These are phyloP conservation scores for Plasmodium vivax DNA, from an alignment of 169 alveolate genomes.

Conservation along the genomic window DNA sequence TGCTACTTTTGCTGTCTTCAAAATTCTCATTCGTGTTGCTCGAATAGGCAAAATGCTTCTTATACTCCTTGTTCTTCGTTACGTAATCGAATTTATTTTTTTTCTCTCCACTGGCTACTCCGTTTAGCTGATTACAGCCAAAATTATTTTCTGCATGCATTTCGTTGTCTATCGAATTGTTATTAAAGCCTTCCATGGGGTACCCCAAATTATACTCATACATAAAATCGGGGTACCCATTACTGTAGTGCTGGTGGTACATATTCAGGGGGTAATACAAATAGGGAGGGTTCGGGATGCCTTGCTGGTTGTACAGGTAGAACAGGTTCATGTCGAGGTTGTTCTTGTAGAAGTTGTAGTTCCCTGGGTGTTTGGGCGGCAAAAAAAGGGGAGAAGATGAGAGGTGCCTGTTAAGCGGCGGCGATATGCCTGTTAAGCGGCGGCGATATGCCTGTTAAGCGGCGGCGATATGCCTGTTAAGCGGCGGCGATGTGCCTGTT, in stretches of 20 bases:
- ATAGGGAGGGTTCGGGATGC: constrained; percentile 14
- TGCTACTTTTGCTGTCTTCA: constrained; percentile 44
- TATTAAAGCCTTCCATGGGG: constrained; percentile 24
- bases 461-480: neutral
- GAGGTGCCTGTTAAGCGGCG: neutral
- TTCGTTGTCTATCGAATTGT: neutral
- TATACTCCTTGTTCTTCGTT: constrained; percentile 36
- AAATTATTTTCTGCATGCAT: constrained; percentile 28
- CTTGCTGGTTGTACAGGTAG: constrained; percentile 42
- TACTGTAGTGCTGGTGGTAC: constrained; percentile 4
- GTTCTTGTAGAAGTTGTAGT: constrained; percentile 46
- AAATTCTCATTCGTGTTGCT: constrained; percentile 14
- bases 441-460: neutral
- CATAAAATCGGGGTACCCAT: constrained; percentile 37
- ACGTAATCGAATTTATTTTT: constrained; percentile 41
- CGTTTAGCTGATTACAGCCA: constrained; percentile 14
- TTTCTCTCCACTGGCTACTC: neutral
- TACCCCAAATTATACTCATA: constrained; percentile 31
- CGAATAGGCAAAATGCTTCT: constrained; percentile 9
- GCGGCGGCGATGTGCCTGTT: neutral
- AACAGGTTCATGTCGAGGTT: constrained; percentile 47
- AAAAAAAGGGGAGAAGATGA: neutral
- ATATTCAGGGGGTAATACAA: constrained; percentile 33
- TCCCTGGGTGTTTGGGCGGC: neutral
- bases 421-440: neutral